Percentiles rank a stretch among this genome's conserved stretches.
Conservation (phyloP, 805 yeast species). For the Yarrowia hollandica region DNA sequence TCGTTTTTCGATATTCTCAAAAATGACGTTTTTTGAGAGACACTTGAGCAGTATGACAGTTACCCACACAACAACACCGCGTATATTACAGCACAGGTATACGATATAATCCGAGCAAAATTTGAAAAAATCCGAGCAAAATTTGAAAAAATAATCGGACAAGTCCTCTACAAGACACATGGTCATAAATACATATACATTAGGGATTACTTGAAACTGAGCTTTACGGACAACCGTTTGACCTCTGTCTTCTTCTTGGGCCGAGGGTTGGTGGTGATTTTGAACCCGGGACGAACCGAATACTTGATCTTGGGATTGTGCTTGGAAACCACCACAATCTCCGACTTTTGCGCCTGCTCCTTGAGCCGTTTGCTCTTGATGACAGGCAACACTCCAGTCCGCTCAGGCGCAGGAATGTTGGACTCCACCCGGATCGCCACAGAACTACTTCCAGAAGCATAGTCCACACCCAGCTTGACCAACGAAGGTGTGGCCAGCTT, state of each 20-base stretch:
- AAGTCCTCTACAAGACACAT: neutral
- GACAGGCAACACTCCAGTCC: neutral
- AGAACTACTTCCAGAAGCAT: neutral
- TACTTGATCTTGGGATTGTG: neutral
- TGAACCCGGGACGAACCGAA: constrained; percentile 8
- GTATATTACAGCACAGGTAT: too few relatives aligned
- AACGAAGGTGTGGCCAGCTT: constrained; percentile 66
- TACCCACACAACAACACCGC: too few relatives aligned
- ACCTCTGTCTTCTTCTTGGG: constrained; percentile 12
- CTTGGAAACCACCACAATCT: constrained; percentile 13
- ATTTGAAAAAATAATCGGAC: too few relatives aligned
- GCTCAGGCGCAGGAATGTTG: constrained; percentile 18
- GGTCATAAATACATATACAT: constrained; percentile 2
- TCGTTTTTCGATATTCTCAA: too few relatives aligned
- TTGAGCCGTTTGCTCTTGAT: constrained; percentile 24
- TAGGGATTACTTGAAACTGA: neutral
- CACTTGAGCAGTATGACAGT: too few relatives aligned
- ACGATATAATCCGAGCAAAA: too few relatives aligned
- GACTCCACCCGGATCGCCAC: constrained; percentile 12
- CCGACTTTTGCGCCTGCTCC: constrained; percentile 23
- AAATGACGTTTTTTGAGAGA: too few relatives aligned
- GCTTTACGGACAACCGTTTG: constrained; percentile 15
- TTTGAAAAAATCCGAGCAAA: too few relatives aligned
- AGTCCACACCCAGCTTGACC: constrained; percentile 48
- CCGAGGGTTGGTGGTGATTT: neutral